Evolutionary conservation across 495 filamentous ascomycete genomes (phyloP).

Genomic region (Melanomma pulvis-pyrius): DNA sequence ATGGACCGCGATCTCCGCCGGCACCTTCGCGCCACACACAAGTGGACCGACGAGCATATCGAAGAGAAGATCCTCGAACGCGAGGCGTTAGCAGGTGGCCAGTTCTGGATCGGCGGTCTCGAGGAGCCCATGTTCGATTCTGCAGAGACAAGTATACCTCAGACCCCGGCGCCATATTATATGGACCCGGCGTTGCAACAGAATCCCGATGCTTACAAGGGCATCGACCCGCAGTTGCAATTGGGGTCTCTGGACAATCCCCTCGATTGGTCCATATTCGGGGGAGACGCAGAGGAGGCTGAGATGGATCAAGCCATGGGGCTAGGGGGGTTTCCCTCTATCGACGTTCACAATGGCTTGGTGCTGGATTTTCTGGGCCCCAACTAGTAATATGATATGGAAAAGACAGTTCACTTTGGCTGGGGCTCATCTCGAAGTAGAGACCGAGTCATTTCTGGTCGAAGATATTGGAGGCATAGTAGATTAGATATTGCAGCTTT

Average conservation of each 20-base stretch:
- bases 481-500: too few species aligned
- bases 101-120: slow-evolving; percentile 52
- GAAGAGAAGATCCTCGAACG: slow-evolving; percentile 44
- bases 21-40: slow-evolving; percentile 62
- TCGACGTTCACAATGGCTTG: slow-evolving; percentile 18
- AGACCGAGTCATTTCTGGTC: too few species aligned
- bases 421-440: too few species aligned
- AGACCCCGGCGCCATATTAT: slow-evolving; percentile 9
- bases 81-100: slow-evolving; percentile 40
- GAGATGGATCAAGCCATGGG: slow-evolving; percentile 28
- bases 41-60: slow-evolving; percentile 54
- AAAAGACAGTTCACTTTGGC: too few species aligned
- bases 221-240: neutral
- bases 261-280: neutral
- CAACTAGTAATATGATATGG: neutral
- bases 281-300: slow-evolving; percentile 11
- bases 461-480: too few species aligned
- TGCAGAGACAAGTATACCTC: neutral
- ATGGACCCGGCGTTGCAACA: neutral
- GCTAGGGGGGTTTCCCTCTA: neutral
- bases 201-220: neutral
- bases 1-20: slow-evolving; percentile 68
- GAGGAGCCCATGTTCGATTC: slow-evolving; percentile 5
- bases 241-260: neutral
- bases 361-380: neutral